phyloP scores from a whole-genome alignment of 1,284 basidiomycete species.

The Malassezia brasiliensis region DNA sequence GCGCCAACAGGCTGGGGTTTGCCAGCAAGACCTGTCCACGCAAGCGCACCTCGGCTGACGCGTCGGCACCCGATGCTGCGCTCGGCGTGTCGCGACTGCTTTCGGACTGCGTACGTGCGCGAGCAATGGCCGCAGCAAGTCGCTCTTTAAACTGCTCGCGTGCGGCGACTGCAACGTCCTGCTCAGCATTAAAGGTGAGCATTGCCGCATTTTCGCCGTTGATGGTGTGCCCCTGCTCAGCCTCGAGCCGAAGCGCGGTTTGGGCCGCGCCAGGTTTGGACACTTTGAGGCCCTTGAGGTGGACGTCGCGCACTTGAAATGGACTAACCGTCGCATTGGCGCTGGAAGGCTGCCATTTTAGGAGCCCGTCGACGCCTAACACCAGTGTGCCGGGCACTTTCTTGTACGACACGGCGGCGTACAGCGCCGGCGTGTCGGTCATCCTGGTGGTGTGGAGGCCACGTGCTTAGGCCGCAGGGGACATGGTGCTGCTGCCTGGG shows the following conservation, averaged over 20 bases:
- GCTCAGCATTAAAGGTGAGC: conserved; percentile 29
- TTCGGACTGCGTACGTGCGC: conserved; percentile 1
- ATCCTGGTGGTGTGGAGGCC: not conserved
- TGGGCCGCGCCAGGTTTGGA: conserved; percentile 31
- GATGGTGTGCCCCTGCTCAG: conserved; percentile 23
- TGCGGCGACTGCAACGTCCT: conserved; percentile 23
- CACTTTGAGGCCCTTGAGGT: conserved; percentile 30
- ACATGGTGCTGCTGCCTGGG: too few relatives aligned
- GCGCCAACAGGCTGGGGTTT: conserved; percentile 28
- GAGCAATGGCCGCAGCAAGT: conserved; percentile 25
- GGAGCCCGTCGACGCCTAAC: conserved; percentile 16
- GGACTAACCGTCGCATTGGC: conserved; percentile 18
- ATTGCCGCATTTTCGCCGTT: conserved; percentile 24
- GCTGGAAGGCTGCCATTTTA: conserved; percentile 28
- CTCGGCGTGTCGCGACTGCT: not conserved
- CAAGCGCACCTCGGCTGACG: conserved; percentile 33
- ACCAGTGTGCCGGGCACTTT: conserved; percentile 31
- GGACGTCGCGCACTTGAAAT: conserved; percentile 20
- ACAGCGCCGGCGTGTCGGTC: conserved; percentile 6
- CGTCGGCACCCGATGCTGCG: not conserved
- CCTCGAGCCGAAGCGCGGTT: conserved; percentile 31
- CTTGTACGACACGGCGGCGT: conserved; percentile 21
- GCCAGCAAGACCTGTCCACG: conserved; percentile 35
- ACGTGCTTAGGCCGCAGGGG: too few relatives aligned
- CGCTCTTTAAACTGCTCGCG: conserved; percentile 33